Evolutionary conservation across 179 eudicot genomes (phyloP).

Genomic region (Pouteria campechiana): DNA sequence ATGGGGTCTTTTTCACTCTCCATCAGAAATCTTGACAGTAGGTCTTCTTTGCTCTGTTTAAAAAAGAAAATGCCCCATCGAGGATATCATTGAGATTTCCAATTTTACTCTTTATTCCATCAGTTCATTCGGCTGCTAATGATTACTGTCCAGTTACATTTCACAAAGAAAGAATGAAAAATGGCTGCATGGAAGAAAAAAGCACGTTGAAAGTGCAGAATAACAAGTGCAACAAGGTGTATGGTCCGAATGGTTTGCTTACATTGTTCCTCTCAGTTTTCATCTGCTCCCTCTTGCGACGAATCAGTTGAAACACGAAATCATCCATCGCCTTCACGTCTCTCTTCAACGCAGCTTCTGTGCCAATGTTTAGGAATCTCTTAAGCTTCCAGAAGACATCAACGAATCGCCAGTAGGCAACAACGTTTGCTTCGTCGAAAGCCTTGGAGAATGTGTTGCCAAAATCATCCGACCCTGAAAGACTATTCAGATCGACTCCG

Average conservation of each 20-base stretch:
- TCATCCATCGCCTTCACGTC: constrained; percentile 15
- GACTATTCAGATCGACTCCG: constrained; percentile 13
- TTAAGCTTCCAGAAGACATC: constrained; percentile 20
- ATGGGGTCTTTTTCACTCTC: constrained; percentile 12
- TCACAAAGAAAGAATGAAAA: no score
- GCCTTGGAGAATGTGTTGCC: constrained; percentile 18
- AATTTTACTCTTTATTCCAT: no score
- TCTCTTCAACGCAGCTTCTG: constrained; percentile 14
- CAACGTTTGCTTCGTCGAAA: constrained; percentile 19
- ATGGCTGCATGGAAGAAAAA: neutral
- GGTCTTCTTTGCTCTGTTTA: constrained; percentile 10
- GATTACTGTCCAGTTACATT: no score
- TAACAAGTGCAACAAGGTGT: neutral
- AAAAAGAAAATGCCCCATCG: no score
- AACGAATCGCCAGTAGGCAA: constrained; percentile 13
- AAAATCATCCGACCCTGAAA: constrained; percentile 15
- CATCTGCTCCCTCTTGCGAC: constrained; percentile 18
- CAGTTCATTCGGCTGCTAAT: no score
- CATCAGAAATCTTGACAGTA: constrained; percentile 20
- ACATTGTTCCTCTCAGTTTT: constrained; percentile 10
- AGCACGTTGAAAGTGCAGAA: neutral
- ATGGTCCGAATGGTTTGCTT: neutral
- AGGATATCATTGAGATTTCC: no score
- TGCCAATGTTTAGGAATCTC: constrained; percentile 20
- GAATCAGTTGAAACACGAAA: constrained; percentile 17